Percentiles rank a stretch among this genome's conserved stretches.
phyloP scores from a whole-genome alignment of 2,329 filamentous ascomycete species.

The Trichoderma endophyticum region DNA sequence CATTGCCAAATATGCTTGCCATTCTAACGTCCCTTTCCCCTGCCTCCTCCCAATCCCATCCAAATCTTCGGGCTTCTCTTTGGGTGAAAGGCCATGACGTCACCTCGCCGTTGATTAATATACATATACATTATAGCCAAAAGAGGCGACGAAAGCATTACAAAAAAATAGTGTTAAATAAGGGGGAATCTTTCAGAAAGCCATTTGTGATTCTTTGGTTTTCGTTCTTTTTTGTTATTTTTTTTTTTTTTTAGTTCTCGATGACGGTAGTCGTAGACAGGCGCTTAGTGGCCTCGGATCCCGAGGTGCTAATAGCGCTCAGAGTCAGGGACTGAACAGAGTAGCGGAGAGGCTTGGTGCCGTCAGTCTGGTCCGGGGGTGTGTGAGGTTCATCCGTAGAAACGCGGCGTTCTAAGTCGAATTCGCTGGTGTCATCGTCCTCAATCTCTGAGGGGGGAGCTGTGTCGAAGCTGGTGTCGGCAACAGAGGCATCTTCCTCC shows the following conservation, averaged over 20 bases:
- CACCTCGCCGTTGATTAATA: conserved; percentile 17
- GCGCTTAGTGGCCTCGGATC: conserved; percentile 23
- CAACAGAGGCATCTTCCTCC: background rate
- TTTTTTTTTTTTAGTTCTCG: background rate
- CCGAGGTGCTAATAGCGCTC: conserved; percentile 21
- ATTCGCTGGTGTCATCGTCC: conserved; percentile 16
- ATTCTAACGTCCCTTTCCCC: background rate
- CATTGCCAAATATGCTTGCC: conserved; percentile 9
- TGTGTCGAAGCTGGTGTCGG: conserved; percentile 1
- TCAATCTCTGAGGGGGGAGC: conserved; percentile 2
- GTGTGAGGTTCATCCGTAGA: conserved; percentile 28
- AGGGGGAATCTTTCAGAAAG: background rate
- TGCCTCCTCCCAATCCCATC: background rate
- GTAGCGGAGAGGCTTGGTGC: conserved; percentile 25
- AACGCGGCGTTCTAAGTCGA: background rate
- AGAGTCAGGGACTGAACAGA: conserved; percentile 28
- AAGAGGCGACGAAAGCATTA: conserved; percentile 5
- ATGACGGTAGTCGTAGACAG: conserved; percentile 26
- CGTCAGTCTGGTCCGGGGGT: conserved; percentile 31
- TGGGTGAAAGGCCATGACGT: background rate
- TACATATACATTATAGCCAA: conserved; percentile 25
- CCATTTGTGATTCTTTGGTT: background rate
- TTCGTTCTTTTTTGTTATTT: background rate
- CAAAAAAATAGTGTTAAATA: background rate
- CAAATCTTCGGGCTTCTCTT: background rate